These are phyloP conservation scores for Pistacia vera DNA, from an alignment of 345 rosid genomes.

Conservation along the genomic window DNA sequence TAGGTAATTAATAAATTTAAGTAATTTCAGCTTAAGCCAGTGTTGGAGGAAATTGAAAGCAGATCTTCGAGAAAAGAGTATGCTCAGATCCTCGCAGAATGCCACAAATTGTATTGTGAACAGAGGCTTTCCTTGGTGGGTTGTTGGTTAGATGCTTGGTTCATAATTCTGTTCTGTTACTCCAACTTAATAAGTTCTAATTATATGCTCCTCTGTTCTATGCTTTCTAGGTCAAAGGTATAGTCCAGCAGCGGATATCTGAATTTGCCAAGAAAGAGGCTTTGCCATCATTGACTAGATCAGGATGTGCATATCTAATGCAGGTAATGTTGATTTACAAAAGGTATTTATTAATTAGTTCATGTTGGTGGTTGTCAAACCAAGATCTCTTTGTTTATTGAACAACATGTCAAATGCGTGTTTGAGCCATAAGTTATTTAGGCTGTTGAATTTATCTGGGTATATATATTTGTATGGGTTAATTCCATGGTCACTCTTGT, in stretches of 20 bases:
- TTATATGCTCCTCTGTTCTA: constrained; percentile 10
- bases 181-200: constrained; percentile 4
- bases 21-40: constrained; percentile 80
- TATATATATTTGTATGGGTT: not conserved
- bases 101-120: constrained; percentile 95
- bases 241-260: constrained; percentile 84
- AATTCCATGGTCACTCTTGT: not conserved
- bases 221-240: constrained; percentile 69
- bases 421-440: not conserved
- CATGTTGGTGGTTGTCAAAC: not conserved
- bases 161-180: not conserved
- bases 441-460: constrained; percentile 4
- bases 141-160: constrained; percentile 19
- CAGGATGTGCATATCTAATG: constrained; percentile 95
- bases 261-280: constrained; percentile 91
- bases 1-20: constrained; percentile 25
- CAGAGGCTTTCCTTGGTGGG: constrained; percentile 89
- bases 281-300: constrained; percentile 90
- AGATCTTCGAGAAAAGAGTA: constrained; percentile 93
- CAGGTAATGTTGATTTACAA: constrained; percentile 52
- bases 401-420: constrained; percentile 7
- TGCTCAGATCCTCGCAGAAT: constrained; percentile 78
- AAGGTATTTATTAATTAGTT: not conserved
- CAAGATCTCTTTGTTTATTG: constrained; percentile 8
- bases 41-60: constrained; percentile 88